Evolutionary conservation across 345 rosid genomes (phyloP).

Genomic region (Litchi chinensis): DNA sequence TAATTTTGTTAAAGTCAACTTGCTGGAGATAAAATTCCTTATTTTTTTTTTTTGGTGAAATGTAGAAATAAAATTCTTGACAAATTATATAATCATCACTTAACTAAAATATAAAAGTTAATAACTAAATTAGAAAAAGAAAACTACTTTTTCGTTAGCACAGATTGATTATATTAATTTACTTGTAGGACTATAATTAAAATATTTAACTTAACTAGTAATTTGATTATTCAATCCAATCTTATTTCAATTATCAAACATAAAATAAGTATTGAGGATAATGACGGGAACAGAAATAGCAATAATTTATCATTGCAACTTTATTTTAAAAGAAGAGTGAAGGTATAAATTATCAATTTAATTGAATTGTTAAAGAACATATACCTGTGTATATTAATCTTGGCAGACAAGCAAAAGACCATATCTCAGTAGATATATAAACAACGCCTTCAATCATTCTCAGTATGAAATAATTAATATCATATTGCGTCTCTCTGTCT

Average conservation of each 20-base stretch:
- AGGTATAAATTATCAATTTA: neutral
- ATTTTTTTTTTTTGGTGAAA: too few relatives aligned
- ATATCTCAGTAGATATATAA: slow-evolving; percentile 54
- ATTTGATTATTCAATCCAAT: neutral
- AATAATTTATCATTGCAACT: neutral
- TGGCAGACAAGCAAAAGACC: slow-evolving; percentile 30
- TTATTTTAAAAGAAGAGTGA: neutral
- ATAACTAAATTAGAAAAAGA: too few relatives aligned
- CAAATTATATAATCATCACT: too few relatives aligned
- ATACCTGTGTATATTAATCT: neutral
- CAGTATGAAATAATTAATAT: slow-evolving; percentile 32
- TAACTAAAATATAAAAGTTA: too few relatives aligned
- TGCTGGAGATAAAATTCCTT: too few relatives aligned
- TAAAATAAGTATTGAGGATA: too few relatives aligned
- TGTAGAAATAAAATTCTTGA: too few relatives aligned
- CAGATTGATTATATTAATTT: neutral
- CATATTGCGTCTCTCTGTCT: slow-evolving; percentile 6
- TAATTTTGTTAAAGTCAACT: too few relatives aligned
- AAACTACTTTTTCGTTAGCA: too few relatives aligned
- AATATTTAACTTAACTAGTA: neutral
- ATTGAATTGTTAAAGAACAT: slow-evolving; percentile 2
- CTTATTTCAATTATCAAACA: neutral
- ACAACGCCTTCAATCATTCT: slow-evolving; percentile 51
- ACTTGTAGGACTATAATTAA: neutral
- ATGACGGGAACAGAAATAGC: neutral